Conservation (phyloP, 345 rosid species). For the Pistacia atlantica region DNA sequence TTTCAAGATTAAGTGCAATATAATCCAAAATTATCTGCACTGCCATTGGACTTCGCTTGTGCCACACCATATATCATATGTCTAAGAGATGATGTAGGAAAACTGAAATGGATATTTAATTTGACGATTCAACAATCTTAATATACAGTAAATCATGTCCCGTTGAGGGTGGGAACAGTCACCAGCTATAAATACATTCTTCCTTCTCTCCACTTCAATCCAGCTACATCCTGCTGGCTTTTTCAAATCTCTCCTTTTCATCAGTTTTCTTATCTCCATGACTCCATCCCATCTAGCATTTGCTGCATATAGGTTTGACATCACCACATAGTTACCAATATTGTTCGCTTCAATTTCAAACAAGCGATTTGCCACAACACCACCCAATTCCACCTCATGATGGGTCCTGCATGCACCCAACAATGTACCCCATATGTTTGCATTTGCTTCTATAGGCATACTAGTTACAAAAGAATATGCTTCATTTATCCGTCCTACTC, state of each 20-base stretch:
- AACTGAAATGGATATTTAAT: slow-evolving; percentile 53
- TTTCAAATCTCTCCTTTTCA: slow-evolving; percentile 65
- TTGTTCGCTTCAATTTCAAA: slow-evolving; percentile 59
- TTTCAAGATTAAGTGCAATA: slow-evolving; percentile 1
- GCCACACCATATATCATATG: slow-evolving; percentile 26
- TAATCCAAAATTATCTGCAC: not conserved
- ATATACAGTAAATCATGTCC: slow-evolving; percentile 38
- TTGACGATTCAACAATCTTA: slow-evolving; percentile 50
- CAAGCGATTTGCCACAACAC: slow-evolving; percentile 55
- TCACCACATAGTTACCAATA: slow-evolving; percentile 63
- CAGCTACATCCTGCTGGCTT: slow-evolving; percentile 93
- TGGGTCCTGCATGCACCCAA: slow-evolving; percentile 76
- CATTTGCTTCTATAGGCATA: slow-evolving; percentile 71
- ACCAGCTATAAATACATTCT: slow-evolving; percentile 69
- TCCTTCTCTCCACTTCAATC: slow-evolving; percentile 72
- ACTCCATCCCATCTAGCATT: slow-evolving; percentile 81
- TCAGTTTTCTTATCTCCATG: slow-evolving; percentile 68
- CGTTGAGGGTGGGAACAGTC: slow-evolving; percentile 69
- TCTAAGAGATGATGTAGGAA: slow-evolving; percentile 26
- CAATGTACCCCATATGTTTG: slow-evolving; percentile 73
- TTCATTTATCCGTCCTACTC: slow-evolving; percentile 70
- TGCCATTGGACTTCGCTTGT: slow-evolving; percentile 12
- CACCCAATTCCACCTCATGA: slow-evolving; percentile 65
- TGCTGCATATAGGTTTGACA: slow-evolving; percentile 90
- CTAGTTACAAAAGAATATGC: slow-evolving; percentile 62